Conservation (phyloP, 2,329 filamentous ascomycete genomes). For the Fusarium sp. region DNA sequence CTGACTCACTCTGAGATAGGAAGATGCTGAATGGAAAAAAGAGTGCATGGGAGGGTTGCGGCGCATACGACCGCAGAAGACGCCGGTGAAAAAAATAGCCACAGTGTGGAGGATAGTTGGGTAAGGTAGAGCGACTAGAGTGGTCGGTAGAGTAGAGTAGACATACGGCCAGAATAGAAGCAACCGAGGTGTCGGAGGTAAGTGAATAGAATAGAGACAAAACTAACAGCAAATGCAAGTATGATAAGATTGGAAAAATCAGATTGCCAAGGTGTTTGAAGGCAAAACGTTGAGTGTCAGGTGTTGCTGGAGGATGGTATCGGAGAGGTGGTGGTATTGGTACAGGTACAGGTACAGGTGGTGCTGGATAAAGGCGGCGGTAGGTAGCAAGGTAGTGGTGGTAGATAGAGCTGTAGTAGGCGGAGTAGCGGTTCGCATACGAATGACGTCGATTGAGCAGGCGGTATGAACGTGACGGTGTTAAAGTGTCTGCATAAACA, state of each 20-base stretch:
- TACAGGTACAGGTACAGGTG: slow-evolving; percentile 9
- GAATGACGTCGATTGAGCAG: slow-evolving; percentile 38
- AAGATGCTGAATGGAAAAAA: slow-evolving; percentile 24
- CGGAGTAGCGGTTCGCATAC: slow-evolving; percentile 27
- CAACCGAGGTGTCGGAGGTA: slow-evolving; percentile 14
- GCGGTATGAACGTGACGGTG: neutral
- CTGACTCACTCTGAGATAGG: slow-evolving; percentile 30
- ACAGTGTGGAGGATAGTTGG: slow-evolving; percentile 26
- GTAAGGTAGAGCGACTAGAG: slow-evolving; percentile 7
- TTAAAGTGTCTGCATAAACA: slow-evolving; percentile 13
- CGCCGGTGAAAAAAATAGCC: slow-evolving; percentile 33
- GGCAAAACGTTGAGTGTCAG: slow-evolving; percentile 41
- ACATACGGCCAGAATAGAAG: slow-evolving; percentile 22
- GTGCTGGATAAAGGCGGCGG: slow-evolving; percentile 13
- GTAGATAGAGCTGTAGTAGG: slow-evolving; percentile 8
- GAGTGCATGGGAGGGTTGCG: slow-evolving; percentile 36
- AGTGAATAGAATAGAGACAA: slow-evolving; percentile 7
- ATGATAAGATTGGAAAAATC: slow-evolving; percentile 31
- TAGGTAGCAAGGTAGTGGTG: neutral
- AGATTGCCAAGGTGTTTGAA: slow-evolving; percentile 45
- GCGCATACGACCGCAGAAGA: slow-evolving; percentile 40
- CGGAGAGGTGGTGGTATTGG: neutral
- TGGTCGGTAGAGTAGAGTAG: slow-evolving; percentile 2
- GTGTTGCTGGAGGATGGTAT: slow-evolving; percentile 24
- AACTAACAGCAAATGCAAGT: slow-evolving; percentile 39